Evolutionary conservation across 192 early-diverging fungal genomes (phyloP).

Genomic region (Powellomyces hirtus): DNA sequence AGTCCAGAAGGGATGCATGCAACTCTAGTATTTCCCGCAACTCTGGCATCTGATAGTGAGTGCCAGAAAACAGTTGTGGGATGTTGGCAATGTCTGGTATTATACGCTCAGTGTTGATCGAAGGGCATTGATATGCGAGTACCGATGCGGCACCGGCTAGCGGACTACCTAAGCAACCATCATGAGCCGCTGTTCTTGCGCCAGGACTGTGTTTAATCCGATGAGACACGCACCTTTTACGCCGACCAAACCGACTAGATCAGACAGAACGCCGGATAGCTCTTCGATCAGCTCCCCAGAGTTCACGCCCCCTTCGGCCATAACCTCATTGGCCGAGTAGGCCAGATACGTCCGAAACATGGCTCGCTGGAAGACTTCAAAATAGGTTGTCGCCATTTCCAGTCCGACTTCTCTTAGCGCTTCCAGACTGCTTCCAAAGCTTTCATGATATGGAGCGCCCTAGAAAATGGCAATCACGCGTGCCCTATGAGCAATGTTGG

Average conservation of each 20-base stretch:
- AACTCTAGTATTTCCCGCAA: background rate
- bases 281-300: conserved; percentile 9
- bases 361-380: conserved; percentile 20
- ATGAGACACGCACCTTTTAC: conserved; percentile 13
- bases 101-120: conserved; percentile 11
- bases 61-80: background rate
- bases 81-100: background rate
- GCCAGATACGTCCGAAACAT: conserved; percentile 5
- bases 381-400: conserved; percentile 18
- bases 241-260: conserved; percentile 22
- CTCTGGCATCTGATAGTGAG: background rate
- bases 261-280: conserved; percentile 1
- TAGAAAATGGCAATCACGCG: background rate
- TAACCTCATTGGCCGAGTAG: background rate
- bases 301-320: background rate
- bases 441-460: conserved; percentile 12
- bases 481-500: background rate
- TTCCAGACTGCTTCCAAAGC: conserved; percentile 11
- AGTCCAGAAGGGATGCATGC: background rate
- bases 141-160: conserved; percentile 10
- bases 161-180: conserved; percentile 12
- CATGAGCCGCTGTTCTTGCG: no score
- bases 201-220: background rate
- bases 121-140: conserved; percentile 7
- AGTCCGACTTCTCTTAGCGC: background rate